Evolutionary conservation across 352 stramenopile species (phyloP), one percentile per base, ranked within the genome.

Genomic region (Globisporangium echinulatum): DNA sequence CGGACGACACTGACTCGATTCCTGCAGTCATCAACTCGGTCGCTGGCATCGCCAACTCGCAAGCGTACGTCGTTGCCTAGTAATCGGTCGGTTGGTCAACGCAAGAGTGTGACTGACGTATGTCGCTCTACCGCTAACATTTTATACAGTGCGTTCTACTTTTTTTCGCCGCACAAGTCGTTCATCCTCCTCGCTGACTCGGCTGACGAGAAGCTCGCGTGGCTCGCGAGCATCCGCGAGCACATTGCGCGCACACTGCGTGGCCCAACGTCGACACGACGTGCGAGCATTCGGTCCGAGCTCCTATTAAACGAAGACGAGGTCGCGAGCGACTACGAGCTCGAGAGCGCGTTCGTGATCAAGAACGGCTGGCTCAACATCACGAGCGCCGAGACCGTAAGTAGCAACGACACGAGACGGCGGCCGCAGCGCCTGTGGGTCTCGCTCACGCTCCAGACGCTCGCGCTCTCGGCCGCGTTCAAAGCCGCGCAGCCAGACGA

Each of bases 301-400:
- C 59, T 78, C 0, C 39, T 89, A 52, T 44, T 78, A 19, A 80
- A 87, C 37, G 82, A 91, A 58, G 81, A 92, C 37, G 79, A 92
- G 6, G 55, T 60, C 0, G 66, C 75, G 9, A 88, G 70, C 44
- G 77, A 76, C 39, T 86, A 82, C 55, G 78, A 87, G 55, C 63
- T 89, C 37, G 77, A 87, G 67, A 77, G 72, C 56, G 79, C 77
- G 15, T 79, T 91, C 52, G 78, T 88, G 42, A 93, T 94, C 65
- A 94, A 94, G 69, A 90, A 92, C 44, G 85, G 85, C 5, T 94
- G 85, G 85, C 66, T 94, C 14, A 91, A 91, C 42, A 76, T 92
- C 4, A 74, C 70, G 43, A 72, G 63, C 15, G 70, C 74, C 3
- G 68, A 75, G 46, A 50, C 46, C 10, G 15, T 50, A n/a, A 50